Evolutionary conservation across 169 alveolate species (phyloP), one percentile per base, ranked within the genome.

Genomic region (Plasmodium inui): DNA sequence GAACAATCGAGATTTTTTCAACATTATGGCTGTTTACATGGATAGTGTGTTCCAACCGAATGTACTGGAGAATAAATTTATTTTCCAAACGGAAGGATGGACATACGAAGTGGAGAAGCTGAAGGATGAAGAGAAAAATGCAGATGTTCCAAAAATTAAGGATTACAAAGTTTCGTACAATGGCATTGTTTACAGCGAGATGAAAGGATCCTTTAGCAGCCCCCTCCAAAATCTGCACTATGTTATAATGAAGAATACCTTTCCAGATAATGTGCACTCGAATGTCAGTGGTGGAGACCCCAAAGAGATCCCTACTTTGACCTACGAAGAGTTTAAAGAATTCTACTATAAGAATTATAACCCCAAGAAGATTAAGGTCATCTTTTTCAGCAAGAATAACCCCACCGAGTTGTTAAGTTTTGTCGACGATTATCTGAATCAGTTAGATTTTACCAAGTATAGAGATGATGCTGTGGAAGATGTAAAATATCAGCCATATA

Each of bases 271-370:
- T 89, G 93, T 96, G 28, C 97, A 98, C 92, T 91, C 94, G 17
- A 95, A 86, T 30, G 97, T 95, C 76, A 94, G 97, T 34, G 99
- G 99, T 14, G 99, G 99, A 8, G 97, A 97, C 88, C 99, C 99
- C 3, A 83, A 93, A 61, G 94, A 80, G 70, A 97, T 98, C n/a
- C 97, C 98, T 26, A 78, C 92, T 41, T 95, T 98, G 83, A 84
- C 96, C 12, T 96, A 95, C 67, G 97, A 95, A 39, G 95, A 95
- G 67, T 96, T 98, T 86, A 95, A 92, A 83, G 90, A 89, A 37
- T 97, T 97, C 79, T 96, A 97, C 84, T 82, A 96, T 28, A 85
- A 92, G 61, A 94, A 92, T 91, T 98, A 98, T 92, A 96, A 97
- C 39, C 98, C 98, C 14, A 84, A 95, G 71, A 97, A 97, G 57